A percentile compares a stretch with the other conserved stretches of the same genome.
These are phyloP conservation scores for Fusarium sp. DNA, from an alignment of 2,329 filamentous ascomycete genomes.

Conservation along the genomic window DNA sequence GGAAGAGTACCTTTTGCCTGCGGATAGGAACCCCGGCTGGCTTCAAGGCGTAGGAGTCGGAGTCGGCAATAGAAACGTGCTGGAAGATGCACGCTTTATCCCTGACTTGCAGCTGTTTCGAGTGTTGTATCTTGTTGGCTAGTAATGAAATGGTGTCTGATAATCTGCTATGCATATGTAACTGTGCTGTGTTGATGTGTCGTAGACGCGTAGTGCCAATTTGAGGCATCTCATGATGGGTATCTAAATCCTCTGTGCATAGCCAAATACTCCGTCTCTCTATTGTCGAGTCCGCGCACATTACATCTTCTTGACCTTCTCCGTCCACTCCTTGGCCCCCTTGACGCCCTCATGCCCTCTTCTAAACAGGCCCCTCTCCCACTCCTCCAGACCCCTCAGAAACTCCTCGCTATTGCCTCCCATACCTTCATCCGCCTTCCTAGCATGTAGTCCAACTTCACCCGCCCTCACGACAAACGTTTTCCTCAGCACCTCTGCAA, in stretches of 20 bases:
- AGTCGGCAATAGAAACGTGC: constrained; percentile 48
- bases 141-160: no score
- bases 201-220: constrained; percentile 33
- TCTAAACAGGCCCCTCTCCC: constrained; percentile 84
- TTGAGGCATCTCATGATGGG: constrained; percentile 37
- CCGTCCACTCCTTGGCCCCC: constrained; percentile 79
- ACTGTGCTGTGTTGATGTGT: constrained; percentile 17
- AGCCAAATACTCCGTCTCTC: no score
- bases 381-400: constrained; percentile 89
- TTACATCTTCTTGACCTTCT: constrained; percentile 64
- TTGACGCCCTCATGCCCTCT: constrained; percentile 83
- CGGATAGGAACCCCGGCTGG: constrained; percentile 44
- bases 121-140: not conserved
- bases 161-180: not conserved
- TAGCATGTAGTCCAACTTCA: constrained; percentile 90
- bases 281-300: not conserved
- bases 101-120: constrained; percentile 6
- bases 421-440: constrained; percentile 80
- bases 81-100: constrained; percentile 49
- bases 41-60: constrained; percentile 48
- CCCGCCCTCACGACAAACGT: constrained; percentile 87
- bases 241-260: constrained; percentile 33
- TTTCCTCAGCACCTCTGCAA: constrained; percentile 82
- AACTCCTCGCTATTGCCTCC: constrained; percentile 82
- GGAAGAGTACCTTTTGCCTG: constrained; percentile 48